Base-by-base conservation (phyloP, 768 basidiomycete species). In the Rhizopogon vinicolor region DNA sequence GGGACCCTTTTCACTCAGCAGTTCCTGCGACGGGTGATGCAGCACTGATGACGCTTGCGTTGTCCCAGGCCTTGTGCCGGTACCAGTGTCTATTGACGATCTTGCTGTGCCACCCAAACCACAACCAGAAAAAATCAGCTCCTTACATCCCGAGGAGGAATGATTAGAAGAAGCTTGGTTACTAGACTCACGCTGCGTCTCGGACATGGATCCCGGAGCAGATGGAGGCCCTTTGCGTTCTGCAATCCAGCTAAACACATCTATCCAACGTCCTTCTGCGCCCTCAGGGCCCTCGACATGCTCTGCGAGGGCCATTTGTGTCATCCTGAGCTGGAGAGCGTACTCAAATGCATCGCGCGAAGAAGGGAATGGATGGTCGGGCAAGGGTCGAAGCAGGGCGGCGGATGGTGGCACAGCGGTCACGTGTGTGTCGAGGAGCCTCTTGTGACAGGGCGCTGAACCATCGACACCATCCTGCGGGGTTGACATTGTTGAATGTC, bases 171-270 rank as follows among this genome's bases (percentile, higher is more conserved):
- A 25, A 35, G 41, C 10, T 51, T 13, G 46, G 50, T 39, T 39
- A 16, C 22, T 22, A 6, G 45, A 55, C 70, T 46, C 53, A 71
- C 68, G 29, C 14, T 64, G 68, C 25, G 57, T 58, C 35, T 70
- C 68, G 9, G 66, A 60, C 29, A 52, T 54, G 0, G 62, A 48
- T 7, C 46, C 46, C 3, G 46, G 35, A 14, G 33, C 22, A 4
- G 46, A 48, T 7, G 46, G 46, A 18, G 31, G 62, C 39, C 75
- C 76, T 25, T 74, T 78, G 61, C 77, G 75, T 54, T 85, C 86
- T 0, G 93, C 86, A 64, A 93, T 86, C 89, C 90, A 97, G 5
- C 81, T 74, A 68, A 95, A 96, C 7, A 93, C 79, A 28, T 93
- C 91, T 14, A 93, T 75, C 83, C 93, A 94, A 54, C 83, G 85